These are phyloP conservation scores for Trametes pubescens DNA, from an alignment of 1,284 basidiomycete species.

Conservation along the genomic window DNA sequence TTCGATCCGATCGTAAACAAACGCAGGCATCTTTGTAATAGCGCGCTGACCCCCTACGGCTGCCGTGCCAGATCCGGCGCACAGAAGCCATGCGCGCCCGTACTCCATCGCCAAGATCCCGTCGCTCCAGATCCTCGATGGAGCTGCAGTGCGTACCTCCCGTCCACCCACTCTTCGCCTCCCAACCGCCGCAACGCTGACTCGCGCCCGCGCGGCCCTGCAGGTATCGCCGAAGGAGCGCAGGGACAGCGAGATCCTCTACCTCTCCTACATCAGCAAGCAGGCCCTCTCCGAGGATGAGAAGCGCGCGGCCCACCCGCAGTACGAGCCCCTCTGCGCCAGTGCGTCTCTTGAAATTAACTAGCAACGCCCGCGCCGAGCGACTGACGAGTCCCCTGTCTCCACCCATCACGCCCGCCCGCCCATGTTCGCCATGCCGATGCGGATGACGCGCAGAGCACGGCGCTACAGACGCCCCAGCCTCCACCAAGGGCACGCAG, in stretches of 20 bases:
- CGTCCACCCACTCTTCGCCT: conserved; percentile 1
- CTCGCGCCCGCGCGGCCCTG: conserved; percentile 25
- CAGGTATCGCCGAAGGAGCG: conserved; percentile 80
- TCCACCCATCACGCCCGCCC: neutral
- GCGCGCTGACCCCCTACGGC: conserved; percentile 2
- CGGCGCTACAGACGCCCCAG: conserved; percentile 58
- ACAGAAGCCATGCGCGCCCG: conserved; percentile 61
- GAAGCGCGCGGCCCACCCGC: conserved; percentile 62
- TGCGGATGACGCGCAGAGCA: conserved; percentile 56
- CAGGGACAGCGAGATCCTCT: conserved; percentile 88
- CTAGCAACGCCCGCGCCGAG: neutral
- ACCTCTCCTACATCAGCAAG: conserved; percentile 70
- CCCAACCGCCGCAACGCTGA: neutral
- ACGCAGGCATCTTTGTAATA: neutral
- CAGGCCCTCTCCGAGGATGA: conserved; percentile 51
- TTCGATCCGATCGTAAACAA: neutral
- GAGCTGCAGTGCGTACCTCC: conserved; percentile 59
- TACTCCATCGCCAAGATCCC: conserved; percentile 80
- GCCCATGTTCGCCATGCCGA: neutral
- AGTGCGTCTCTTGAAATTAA: conserved; percentile 55
- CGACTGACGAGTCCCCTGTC: neutral
- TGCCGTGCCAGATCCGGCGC: conserved; percentile 45
- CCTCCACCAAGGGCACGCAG: conserved; percentile 42
- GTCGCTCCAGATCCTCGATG: conserved; percentile 71
- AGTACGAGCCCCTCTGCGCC: conserved; percentile 66